Evolutionary conservation across 2,329 filamentous ascomycete species (phyloP), one percentile per base, ranked within the genome.

Genomic region (Emmonsiellopsis sp.): DNA sequence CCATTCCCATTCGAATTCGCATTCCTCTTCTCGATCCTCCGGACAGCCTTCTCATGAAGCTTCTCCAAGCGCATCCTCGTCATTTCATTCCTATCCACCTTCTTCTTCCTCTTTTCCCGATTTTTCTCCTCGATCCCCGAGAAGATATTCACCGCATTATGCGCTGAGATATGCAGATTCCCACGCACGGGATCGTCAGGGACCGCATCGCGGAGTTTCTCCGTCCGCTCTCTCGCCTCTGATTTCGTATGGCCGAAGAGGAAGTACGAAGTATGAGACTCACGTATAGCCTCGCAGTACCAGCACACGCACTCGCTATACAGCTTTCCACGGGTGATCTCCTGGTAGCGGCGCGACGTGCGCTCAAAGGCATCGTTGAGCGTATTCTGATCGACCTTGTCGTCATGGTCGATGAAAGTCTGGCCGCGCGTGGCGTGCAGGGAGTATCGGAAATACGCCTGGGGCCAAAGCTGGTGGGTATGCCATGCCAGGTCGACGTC

Each of bases 241-340:
- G 65, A 80, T 77, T 44, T 62, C 55, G 52, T 81, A 69, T 50
- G 68, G 56, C 53, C 74, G 63, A 69, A 59, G 56, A 63, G 60
- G 27, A 62, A 53, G 1, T 78, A 58, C 2, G 71, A 64, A 2
- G 80, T 72, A 60, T 83, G 75, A 2, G 77, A 70, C 40, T 80
- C 73, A 34, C 85, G 81, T 51, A 84, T 77, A 5, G 83, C 78
- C 67, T 93, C 88, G 69, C 88, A 94, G 66, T 91, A 89, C 86
- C 87, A 91, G 68, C 87, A 91, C 0, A 82, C 86, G 61, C 87
- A 91, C 65, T 87, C 84, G 1, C 80, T 84, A 65, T 91, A 94
- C 4, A 87, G 78, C 49, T 84, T 79, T 13, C 75, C 74, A 61
- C 74, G 70, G 59, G 80, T 90, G n/a, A 72, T 67, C 32, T 81